These are phyloP conservation scores for Citeromyces hawaiiensis DNA, from an alignment of 1,139 yeast species.

Conservation along the genomic window DNA sequence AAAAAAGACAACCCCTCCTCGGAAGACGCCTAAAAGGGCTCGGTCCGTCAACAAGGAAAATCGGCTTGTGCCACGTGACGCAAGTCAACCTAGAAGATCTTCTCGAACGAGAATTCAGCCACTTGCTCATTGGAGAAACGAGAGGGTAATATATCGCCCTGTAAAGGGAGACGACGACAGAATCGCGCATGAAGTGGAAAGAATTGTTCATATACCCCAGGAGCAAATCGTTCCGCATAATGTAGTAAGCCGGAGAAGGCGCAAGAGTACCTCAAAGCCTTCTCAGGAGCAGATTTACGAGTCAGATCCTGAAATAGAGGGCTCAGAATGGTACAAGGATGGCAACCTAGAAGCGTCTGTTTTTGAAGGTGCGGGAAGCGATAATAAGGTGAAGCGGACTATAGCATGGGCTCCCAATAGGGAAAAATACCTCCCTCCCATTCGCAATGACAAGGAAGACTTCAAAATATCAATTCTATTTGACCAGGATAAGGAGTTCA, in stretches of 20 bases:
- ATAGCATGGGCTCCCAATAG: constrained; percentile 67
- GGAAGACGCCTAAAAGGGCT: constrained; percentile 14
- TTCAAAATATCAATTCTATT: constrained; percentile 57
- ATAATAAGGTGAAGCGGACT: constrained; percentile 26
- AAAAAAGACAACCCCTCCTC: constrained; percentile 4
- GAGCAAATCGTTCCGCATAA: not conserved
- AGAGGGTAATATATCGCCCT: constrained; percentile 50
- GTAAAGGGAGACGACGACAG: constrained; percentile 23
- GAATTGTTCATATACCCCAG: constrained; percentile 1
- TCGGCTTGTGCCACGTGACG: constrained; percentile 13
- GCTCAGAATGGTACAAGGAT: constrained; percentile 41
- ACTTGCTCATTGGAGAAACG: constrained; percentile 79
- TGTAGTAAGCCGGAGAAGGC: constrained; percentile 1
- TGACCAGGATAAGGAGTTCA: constrained; percentile 48
- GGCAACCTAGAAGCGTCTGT: constrained; percentile 37
- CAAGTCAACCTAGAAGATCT: constrained; percentile 28
- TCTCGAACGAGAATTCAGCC: constrained; percentile 42
- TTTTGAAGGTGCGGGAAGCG: constrained; percentile 36
- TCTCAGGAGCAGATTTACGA: constrained; percentile 18
- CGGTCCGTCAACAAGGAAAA: constrained; percentile 12
- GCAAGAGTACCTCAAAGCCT: not conserved
- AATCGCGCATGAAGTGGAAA: constrained; percentile 3
- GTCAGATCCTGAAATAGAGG: constrained; percentile 28
- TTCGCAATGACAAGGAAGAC: constrained; percentile 35
- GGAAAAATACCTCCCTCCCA: constrained; percentile 28